phyloP scores from a whole-genome alignment of 345 rosid species.

The Gossypium longicalyx region DNA sequence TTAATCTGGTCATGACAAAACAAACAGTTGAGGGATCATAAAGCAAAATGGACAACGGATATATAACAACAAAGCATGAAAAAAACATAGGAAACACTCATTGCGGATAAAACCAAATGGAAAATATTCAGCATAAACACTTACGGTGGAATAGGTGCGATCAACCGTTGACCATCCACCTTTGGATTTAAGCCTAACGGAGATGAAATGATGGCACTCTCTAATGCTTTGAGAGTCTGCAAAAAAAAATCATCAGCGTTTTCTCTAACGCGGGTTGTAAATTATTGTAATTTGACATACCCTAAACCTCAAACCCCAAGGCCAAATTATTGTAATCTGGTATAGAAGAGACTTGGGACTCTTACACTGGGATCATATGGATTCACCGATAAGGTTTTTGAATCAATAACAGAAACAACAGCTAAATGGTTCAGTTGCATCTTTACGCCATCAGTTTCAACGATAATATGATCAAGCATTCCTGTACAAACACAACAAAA shows the following conservation, averaged over 20 bases:
- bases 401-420: slow-evolving; percentile 81
- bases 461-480: slow-evolving; percentile 90
- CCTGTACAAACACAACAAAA: slow-evolving; percentile 40
- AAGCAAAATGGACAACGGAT: not conserved
- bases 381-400: slow-evolving; percentile 79
- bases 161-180: slow-evolving; percentile 71
- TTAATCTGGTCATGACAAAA: slow-evolving; percentile 52
- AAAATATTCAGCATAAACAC: slow-evolving; percentile 9
- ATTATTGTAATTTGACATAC: not conserved
- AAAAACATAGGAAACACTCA: not conserved
- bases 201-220: slow-evolving; percentile 79
- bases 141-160: slow-evolving; percentile 87
- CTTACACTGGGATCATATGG: slow-evolving; percentile 90
- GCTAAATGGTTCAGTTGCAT: slow-evolving; percentile 80
- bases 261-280: not conserved
- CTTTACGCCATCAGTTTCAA: slow-evolving; percentile 72
- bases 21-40: slow-evolving; percentile 2
- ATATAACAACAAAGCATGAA: not conserved
- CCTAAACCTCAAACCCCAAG: not conserved
- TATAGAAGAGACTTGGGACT: slow-evolving; percentile 1
- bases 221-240: slow-evolving; percentile 77
- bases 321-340: not conserved
- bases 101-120: not conserved
- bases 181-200: slow-evolving; percentile 88
- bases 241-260: slow-evolving; percentile 11